Evolutionary conservation across 345 rosid genomes (phyloP).

Genomic region (Populus pruinosa): DNA sequence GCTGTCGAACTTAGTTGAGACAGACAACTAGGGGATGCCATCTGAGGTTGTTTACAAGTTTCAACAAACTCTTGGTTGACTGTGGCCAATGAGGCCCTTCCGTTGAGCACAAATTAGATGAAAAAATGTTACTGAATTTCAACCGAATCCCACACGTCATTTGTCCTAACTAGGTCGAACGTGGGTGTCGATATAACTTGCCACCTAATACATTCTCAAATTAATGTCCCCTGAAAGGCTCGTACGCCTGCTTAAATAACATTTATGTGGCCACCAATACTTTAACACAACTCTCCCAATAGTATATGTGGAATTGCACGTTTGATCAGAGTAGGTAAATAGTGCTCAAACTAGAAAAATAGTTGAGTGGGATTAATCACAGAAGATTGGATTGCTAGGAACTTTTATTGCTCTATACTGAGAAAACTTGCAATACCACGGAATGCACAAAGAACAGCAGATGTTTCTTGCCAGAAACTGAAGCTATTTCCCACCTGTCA

Average conservation of each 20-base stretch:
- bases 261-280: background rate
- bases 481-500: background rate
- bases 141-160: slow-evolving; percentile 16
- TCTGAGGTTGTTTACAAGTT: background rate
- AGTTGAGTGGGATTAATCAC: background rate
- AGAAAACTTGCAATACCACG: background rate
- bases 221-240: background rate
- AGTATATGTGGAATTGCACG: background rate
- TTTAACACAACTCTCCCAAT: background rate
- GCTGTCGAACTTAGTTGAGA: background rate
- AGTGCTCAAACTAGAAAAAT: background rate
- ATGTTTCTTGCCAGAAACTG: background rate
- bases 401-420: background rate
- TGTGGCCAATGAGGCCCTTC: slow-evolving; percentile 7
- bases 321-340: background rate
- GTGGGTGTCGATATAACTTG: slow-evolving; percentile 28
- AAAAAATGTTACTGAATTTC: background rate
- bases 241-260: slow-evolving; percentile 12
- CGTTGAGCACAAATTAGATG: slow-evolving; percentile 14
- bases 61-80: background rate
- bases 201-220: slow-evolving; percentile 22
- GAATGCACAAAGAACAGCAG: background rate
- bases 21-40: background rate
- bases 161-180: slow-evolving; percentile 27
- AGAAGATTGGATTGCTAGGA: background rate